phyloP scores from a whole-genome alignment of 345 rosid genomes.

The Punica granatum region DNA sequence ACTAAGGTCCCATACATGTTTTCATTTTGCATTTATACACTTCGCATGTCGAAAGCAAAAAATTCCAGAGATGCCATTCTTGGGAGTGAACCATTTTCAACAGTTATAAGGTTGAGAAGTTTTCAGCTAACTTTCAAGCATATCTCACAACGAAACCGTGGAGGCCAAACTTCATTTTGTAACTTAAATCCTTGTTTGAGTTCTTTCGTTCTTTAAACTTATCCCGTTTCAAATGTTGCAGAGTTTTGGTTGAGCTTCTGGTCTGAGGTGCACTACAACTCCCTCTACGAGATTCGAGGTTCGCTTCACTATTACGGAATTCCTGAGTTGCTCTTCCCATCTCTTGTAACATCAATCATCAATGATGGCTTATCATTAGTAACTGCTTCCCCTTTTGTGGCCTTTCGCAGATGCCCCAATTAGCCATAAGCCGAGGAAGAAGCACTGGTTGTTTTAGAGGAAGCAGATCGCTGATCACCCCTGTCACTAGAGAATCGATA shows the following conservation, averaged over 20 bases:
- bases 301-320: neutral
- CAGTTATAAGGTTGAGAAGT: no score
- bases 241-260: conserved; percentile 98
- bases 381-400: neutral
- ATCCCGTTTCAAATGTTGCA: conserved; percentile 28
- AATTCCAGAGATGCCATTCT: no score
- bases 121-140: neutral
- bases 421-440: conserved; percentile 69
- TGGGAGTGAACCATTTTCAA: no score
- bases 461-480: conserved; percentile 4
- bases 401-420: conserved; percentile 56
- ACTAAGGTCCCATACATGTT: neutral
- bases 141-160: neutral
- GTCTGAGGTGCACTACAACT: conserved; percentile 97
- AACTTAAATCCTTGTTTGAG: neutral
- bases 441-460: conserved; percentile 85
- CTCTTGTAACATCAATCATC: neutral
- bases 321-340: neutral
- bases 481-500: neutral
- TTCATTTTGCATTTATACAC: neutral
- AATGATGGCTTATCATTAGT: neutral
- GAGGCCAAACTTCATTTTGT: neutral
- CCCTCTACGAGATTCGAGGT: conserved; percentile 83
- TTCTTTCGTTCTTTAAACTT: conserved; percentile 6
- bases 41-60: neutral